Evolutionary conservation across 345 rosid genomes (phyloP).

Genomic region (Cochlearia excelsa): DNA sequence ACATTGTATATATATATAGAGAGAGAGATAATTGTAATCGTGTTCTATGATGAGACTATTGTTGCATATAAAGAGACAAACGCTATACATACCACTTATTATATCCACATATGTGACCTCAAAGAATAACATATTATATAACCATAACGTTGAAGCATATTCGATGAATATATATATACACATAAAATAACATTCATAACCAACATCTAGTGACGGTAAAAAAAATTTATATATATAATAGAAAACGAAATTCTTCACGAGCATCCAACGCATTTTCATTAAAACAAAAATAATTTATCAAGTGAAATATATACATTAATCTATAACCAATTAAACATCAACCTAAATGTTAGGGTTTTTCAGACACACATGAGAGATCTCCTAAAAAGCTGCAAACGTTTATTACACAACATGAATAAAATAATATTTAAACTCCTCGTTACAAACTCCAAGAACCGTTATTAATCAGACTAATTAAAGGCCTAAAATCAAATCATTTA

Average conservation of each 20-base stretch:
- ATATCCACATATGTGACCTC: too few species aligned
- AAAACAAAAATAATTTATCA: slow-evolving; percentile 19
- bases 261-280: slow-evolving; percentile 1
- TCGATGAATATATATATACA: slow-evolving; percentile 21
- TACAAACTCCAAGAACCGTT: slow-evolving; percentile 26
- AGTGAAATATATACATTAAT: not conserved
- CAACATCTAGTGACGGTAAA: slow-evolving; percentile 17
- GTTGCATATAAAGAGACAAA: too few species aligned
- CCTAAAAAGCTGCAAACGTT: too few species aligned
- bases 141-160: slow-evolving; percentile 11
- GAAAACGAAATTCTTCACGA: slow-evolving; percentile 22
- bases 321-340: slow-evolving; percentile 21
- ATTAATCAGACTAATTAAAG: slow-evolving; percentile 40
- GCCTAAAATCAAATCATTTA: slow-evolving; percentile 41
- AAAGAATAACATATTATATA: too few species aligned
- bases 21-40: too few species aligned
- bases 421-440: not conserved
- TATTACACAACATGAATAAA: too few species aligned
- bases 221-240: slow-evolving; percentile 34
- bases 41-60: too few species aligned
- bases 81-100: too few species aligned
- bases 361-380: too few species aligned
- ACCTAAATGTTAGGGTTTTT: slow-evolving; percentile 49
- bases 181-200: slow-evolving; percentile 52
- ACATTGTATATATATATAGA: too few species aligned